Conservation (phyloP, 169 alveolate genomes). For the Eimeria praecox region DNA sequence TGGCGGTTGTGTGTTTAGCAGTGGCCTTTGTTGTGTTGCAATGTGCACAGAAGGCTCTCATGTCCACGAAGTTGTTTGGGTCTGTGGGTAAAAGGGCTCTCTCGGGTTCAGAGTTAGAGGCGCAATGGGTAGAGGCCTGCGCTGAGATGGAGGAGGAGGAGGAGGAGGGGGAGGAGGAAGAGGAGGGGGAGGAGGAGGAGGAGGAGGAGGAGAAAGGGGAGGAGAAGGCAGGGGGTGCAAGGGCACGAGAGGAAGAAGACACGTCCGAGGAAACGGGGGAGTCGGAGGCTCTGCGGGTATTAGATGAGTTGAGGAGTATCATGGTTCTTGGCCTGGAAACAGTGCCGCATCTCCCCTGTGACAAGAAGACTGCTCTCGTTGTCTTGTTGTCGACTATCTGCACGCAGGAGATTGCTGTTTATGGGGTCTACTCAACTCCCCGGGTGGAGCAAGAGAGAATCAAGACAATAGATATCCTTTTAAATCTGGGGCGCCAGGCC, state of each 20-base stretch:
- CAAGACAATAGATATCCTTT: background rate
- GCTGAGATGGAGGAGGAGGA: background rate
- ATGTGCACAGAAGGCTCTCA: background rate
- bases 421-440: background rate
- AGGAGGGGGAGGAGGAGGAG: background rate
- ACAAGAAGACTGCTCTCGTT: background rate
- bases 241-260: background rate
- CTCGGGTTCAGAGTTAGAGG: background rate
- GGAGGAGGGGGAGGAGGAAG: background rate
- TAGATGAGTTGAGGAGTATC: background rate
- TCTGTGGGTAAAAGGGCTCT: background rate
- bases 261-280: background rate
- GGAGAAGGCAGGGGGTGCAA: background rate
- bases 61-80: background rate
- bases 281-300: background rate
- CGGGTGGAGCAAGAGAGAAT: background rate
- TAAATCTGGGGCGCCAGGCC: background rate
- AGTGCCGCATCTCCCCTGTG: background rate
- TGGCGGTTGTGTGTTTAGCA: conserved; percentile 1
- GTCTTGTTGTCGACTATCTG: background rate
- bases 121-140: background rate
- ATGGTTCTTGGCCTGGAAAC: background rate
- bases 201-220: background rate
- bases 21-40: background rate
- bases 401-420: background rate